Percentiles rank a stretch among this genome's conserved stretches.
Evolutionary conservation across 2,329 filamentous ascomycete genomes (phyloP).

Genomic region (Plectosphaerella cucumerina): DNA sequence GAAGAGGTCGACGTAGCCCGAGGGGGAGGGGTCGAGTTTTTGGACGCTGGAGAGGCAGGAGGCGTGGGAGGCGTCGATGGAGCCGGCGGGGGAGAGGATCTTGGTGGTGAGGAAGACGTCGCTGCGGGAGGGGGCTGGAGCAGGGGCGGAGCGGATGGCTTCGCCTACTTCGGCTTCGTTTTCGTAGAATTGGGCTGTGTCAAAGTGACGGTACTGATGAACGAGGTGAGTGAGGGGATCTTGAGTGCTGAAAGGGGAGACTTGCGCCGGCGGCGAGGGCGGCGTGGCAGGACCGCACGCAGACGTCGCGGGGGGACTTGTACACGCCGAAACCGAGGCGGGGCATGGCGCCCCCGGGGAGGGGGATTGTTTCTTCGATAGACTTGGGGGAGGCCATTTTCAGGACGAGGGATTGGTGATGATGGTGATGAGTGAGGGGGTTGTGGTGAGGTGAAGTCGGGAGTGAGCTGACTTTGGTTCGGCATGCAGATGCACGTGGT

Average conservation of each 20-base stretch:
- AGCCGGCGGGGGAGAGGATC: constrained; percentile 50
- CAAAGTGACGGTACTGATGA: constrained; percentile 53
- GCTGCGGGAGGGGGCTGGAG: constrained; percentile 47
- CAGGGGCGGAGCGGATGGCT: constrained; percentile 48
- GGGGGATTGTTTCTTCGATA: constrained; percentile 11
- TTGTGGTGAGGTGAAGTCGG: too few relatives aligned
- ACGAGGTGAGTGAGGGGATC: too few relatives aligned
- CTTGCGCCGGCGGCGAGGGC: constrained; percentile 46
- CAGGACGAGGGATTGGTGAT: background rate
- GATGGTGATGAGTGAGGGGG: background rate
- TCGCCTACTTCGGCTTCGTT: constrained; percentile 66
- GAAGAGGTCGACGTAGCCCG: constrained; percentile 68
- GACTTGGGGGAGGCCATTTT: constrained; percentile 6
- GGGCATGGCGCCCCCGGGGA: constrained; percentile 44
- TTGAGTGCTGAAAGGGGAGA: too few relatives aligned
- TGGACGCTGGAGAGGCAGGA: constrained; percentile 57
- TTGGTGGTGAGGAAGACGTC: constrained; percentile 70
- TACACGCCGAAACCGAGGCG: constrained; percentile 70
- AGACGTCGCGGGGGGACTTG: constrained; percentile 49
- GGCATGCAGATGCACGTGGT: too few relatives aligned
- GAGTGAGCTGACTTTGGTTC: too few relatives aligned
- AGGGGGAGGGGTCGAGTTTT: constrained; percentile 46
- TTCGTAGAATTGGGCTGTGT: constrained; percentile 59
- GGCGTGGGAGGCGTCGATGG: constrained; percentile 54
- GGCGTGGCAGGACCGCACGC: constrained; percentile 51